Base-by-base conservation (phyloP, 768 basidiomycete species). In the Trametes cingulata region DNA sequence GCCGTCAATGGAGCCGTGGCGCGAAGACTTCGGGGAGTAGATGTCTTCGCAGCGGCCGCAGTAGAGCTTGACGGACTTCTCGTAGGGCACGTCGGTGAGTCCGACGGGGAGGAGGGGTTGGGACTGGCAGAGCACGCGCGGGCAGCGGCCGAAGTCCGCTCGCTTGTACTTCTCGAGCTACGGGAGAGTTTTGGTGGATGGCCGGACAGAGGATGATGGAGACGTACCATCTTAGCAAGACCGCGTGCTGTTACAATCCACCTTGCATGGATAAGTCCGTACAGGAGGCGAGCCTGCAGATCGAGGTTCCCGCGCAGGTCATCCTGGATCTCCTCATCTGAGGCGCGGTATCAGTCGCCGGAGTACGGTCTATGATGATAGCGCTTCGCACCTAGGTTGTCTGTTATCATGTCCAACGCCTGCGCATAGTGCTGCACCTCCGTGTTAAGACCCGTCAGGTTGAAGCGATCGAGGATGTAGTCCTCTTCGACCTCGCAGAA, bases 401-500 rank as follows among this genome's bases (percentile, higher is more conserved):
- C 97, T 1, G 95, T 97, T 56, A 99, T 98, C 57, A 99, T 81
- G 72, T 98, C 95, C 52, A 98, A 77, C 0, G 97, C 97, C 68
- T 96, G 90, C 0, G 89, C 76, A 69, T 99, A 99, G 75, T 97
- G 95, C 61, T 93, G 84, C 6, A 98, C 93, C 73, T 98, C 97
- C 65, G 90, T 91, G 76, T 98, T 97, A 52, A 98, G 82, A 4
- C 97, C 96, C 2, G 97, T 99, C 57, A 99, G 80, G 75, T 99
- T 98, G 84, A 99, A 98, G 52, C 95, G 85, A 76, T 98, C 96
- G 56, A 97, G 82, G 69, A 99, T 98, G 73, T 98, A 98, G 75
- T 98, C 96, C 71, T 98, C 97, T 72, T 98, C 97, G 62, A 98
- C 94, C 79, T 98, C 95, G 74, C 96, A 97, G 70, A 98, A 98